Evolutionary conservation across 371 early-diverging fungal genomes (phyloP), one percentile per base, ranked within the genome.

Genomic region (Apophysomyces ossiformis): DNA sequence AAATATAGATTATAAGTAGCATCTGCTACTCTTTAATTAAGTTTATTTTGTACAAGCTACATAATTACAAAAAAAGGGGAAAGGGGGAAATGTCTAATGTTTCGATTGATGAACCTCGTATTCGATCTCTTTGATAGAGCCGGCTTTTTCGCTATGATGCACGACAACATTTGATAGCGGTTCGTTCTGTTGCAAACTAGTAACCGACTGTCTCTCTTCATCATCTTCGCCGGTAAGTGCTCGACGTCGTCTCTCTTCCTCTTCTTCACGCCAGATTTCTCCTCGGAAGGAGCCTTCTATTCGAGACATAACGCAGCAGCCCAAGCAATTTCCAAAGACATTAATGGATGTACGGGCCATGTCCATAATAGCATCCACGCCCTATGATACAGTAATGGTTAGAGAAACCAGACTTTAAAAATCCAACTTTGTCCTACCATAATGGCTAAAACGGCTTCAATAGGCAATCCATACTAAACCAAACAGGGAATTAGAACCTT

Each of bases 331-430:
- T 26, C 92, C 92, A 38, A 87, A 64, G 11, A 90, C 84, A 66
- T 93, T 93, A 69, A 90, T 74, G 5, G 88, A 81, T 0, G 93
- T 92, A 44, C 94, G 81, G 41, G 84, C 90, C 93, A 93, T 92
- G 69, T 92, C 93, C 89, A 89, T 86, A 64, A 89, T 85, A 16
- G 88, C 92, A 68, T 93, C 92, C 5, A 91, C 91, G 50, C 90
- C 71, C 67, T 50, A 50, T 7, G 5, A 11, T 6, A 5, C 5
- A n/a, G 21, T 50, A 4, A 5, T 4, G 9, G 16, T 18, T n/a
- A 18, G 21, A 18, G 5, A 21, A 8, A 21, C 5, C 16, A 6
- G 21, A 50, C 8, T 18, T 9, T 5, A 8, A 50, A 50, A n/a
- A 18, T 7, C 43, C 15, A 5, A 7, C 21, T 5, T 21, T 18